Conservation (phyloP, 2,329 filamentous ascomycete species). For the Penicillium sp. region DNA sequence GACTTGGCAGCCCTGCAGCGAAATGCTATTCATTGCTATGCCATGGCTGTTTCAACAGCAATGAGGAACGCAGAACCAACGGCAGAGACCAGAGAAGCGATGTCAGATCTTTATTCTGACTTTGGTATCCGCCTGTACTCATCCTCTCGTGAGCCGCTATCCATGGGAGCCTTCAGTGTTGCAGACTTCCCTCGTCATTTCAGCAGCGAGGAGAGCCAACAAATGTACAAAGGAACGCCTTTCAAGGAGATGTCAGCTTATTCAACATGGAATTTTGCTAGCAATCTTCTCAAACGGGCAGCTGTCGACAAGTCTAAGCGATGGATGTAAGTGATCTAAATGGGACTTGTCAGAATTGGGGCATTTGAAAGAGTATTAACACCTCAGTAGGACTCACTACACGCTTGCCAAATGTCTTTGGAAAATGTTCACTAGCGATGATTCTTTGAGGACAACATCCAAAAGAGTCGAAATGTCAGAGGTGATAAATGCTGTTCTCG, state of each 20-base stretch:
- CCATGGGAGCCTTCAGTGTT: slow-evolving; percentile 64
- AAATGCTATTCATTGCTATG: slow-evolving; percentile 76
- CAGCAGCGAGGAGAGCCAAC: slow-evolving; percentile 51
- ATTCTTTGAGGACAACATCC: slow-evolving; percentile 36
- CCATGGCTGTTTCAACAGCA: slow-evolving; percentile 64
- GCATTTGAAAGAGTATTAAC: slow-evolving; percentile 21
- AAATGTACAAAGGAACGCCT: slow-evolving; percentile 57
- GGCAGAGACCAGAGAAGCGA: slow-evolving; percentile 52
- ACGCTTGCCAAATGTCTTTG: slow-evolving; percentile 69
- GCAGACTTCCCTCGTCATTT: slow-evolving; percentile 61
- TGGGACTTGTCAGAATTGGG: neutral
- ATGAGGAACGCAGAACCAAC: slow-evolving; percentile 55
- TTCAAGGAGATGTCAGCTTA: slow-evolving; percentile 59
- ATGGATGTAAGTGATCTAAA: slow-evolving; percentile 56
- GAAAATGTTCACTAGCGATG: slow-evolving; percentile 62
- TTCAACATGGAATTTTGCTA: slow-evolving; percentile 64
- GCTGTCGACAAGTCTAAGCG: slow-evolving; percentile 57
- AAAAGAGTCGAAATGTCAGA: slow-evolving; percentile 41
- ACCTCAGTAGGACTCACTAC: slow-evolving; percentile 54
- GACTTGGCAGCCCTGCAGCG: slow-evolving; percentile 75
- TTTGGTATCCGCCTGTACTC: slow-evolving; percentile 68
- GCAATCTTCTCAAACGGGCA: slow-evolving; percentile 59
- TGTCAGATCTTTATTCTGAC: slow-evolving; percentile 65
- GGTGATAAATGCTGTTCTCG: slow-evolving; percentile 57
- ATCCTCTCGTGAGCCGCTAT: slow-evolving; percentile 65